Evolutionary conservation across 2,329 filamentous ascomycete genomes (phyloP), one percentile per base, ranked within the genome.

Genomic region (Beauveria sp.): DNA sequence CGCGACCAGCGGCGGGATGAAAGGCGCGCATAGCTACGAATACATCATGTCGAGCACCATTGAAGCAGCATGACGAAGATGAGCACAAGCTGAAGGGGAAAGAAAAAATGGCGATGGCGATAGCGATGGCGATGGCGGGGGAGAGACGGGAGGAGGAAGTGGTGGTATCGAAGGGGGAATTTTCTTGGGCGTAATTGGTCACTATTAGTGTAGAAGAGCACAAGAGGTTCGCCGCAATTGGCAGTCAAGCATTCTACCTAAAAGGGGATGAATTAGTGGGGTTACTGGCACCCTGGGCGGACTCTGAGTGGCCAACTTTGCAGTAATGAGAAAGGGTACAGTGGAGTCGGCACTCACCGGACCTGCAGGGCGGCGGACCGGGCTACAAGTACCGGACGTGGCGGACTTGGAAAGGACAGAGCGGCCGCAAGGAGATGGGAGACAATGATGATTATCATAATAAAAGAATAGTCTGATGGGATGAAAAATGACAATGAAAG

Each of bases 1-100:
- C 65, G 63, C 70, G 75, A 64, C 75, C 71, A 70, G 69, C 67
- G 60, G 66, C 65, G 60, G 68, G 65, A 63, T 65, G 61, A 51
- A 75, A 69, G 22, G 64, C 64, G 69, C 66, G 73, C 66, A 64
- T 64, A 34, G 50, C 58, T 60, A 60, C 3, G 28, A 24, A 46
- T 53, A 14, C 42, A 42, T 60, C 58, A 60, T 60, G n/a, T 53
- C 45, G 52, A 61, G 62, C 64, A 61, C 59, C 49, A 56, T 60
- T 58, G 56, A 63, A 60, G 63, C 72, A 74, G 74, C 28, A 59
- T 58, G 56, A 50, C 18, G 47, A 40, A 42, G 55, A 66, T 66
- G 64, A 51, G 47, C 2, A 24, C 26, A 42, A 22, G 54, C 45
- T 26, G 43, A 40, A 51, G 34, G 53, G 45, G 40, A n/a, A 49